These are phyloP conservation scores for Beauveria bassiana DNA, from an alignment of 2,329 filamentous ascomycete genomes.

Conservation along the genomic window DNA sequence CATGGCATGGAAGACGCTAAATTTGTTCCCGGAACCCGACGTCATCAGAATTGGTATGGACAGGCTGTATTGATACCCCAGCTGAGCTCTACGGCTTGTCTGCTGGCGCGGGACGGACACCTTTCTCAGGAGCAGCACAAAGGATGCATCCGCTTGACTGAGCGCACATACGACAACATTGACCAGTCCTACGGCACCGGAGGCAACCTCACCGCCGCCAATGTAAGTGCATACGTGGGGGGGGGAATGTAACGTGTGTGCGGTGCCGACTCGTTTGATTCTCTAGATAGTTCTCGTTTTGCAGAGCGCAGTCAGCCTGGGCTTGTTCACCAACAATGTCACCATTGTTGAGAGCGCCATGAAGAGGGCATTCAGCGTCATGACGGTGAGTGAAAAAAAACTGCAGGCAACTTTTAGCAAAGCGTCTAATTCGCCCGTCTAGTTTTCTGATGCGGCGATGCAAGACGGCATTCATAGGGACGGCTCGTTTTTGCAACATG, in stretches of 20 bases:
- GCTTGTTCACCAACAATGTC: slow-evolving; percentile 16
- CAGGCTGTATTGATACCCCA: slow-evolving; percentile 19
- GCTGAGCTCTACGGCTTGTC: slow-evolving; percentile 16
- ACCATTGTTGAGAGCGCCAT: slow-evolving; percentile 16
- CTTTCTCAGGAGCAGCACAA: slow-evolving; percentile 13
- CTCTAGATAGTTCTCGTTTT: slow-evolving; percentile 17
- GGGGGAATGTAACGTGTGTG: too few relatives aligned
- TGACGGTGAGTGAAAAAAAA: slow-evolving; percentile 13
- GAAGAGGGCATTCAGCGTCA: slow-evolving; percentile 14
- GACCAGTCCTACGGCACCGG: slow-evolving; percentile 16
- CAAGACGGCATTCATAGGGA: slow-evolving; percentile 19
- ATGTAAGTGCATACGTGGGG: slow-evolving; percentile 5
- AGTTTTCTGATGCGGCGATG: slow-evolving; percentile 15
- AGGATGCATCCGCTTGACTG: slow-evolving; percentile 17
- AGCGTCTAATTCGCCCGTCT: not conserved
- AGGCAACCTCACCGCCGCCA: slow-evolving; percentile 17
- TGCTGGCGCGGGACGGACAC: slow-evolving; percentile 15
- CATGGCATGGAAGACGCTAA: not conserved
- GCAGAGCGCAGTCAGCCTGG: slow-evolving; percentile 18
- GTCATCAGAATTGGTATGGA: slow-evolving; percentile 19
- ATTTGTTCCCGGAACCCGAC: not conserved
- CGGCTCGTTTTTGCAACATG: slow-evolving; percentile 19
- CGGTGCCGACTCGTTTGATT: not conserved
- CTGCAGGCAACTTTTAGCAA: not conserved
- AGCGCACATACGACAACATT: slow-evolving; percentile 16